These are phyloP conservation scores for Spergularia azorica DNA, from an alignment of 179 eudicot genomes.

Conservation along the genomic window DNA sequence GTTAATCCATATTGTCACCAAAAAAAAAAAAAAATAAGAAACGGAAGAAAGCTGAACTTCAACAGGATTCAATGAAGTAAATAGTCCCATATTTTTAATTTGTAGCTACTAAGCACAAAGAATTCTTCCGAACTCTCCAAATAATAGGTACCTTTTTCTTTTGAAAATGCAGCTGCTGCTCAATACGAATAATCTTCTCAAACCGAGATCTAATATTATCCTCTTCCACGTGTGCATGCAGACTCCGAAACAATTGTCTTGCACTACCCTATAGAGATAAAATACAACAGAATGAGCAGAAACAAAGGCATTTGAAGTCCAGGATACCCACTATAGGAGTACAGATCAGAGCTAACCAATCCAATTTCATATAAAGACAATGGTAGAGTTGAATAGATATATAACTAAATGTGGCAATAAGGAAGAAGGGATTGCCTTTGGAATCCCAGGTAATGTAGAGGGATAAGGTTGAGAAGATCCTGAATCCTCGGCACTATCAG, in stretches of 20 bases:
- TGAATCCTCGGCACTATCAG: slow-evolving; percentile 96
- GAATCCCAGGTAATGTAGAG: slow-evolving; percentile 96
- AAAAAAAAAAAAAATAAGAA: neutral
- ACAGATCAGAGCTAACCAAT: neutral
- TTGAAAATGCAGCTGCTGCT: slow-evolving; percentile 49
- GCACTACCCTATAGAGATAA: slow-evolving; percentile 77
- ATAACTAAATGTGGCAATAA: neutral
- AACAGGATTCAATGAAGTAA: neutral
- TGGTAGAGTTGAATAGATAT: neutral
- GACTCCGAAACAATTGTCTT: slow-evolving; percentile 86
- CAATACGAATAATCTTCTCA: slow-evolving; percentile 78
- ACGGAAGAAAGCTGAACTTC: neutral
- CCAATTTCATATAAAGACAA: neutral
- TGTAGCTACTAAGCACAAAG: neutral
- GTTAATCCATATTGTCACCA: neutral
- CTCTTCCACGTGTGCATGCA: slow-evolving; percentile 96
- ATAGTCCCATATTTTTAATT: neutral
- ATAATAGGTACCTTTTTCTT: slow-evolving; percentile 59
- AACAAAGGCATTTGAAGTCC: neutral
- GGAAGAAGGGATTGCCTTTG: slow-evolving; percentile 57
- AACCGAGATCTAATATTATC: slow-evolving; percentile 89
- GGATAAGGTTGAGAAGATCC: slow-evolving; percentile 96
- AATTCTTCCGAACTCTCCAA: neutral
- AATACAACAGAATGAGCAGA: slow-evolving; percentile 20
- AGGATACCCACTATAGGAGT: neutral